Percentiles rank a stretch among this genome's conserved stretches.
Evolutionary conservation across 2,329 filamentous ascomycete species (phyloP).

Genomic region (Apiospora kogelbergensis): DNA sequence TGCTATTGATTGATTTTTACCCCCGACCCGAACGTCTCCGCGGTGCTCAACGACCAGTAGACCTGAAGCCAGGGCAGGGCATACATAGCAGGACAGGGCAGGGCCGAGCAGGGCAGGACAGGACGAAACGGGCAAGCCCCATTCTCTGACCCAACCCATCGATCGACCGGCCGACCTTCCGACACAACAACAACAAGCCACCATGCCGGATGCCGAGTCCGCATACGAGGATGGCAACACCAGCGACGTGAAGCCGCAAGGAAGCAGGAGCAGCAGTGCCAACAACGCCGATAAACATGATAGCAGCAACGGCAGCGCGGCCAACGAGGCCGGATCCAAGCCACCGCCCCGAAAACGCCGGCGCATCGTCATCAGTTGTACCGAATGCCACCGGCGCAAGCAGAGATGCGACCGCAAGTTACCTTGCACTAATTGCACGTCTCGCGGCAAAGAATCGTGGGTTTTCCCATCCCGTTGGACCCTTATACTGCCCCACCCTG

Average conservation of each 20-base stretch:
- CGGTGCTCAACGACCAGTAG: neutral
- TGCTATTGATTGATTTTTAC: neutral
- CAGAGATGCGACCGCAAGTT: constrained; percentile 63
- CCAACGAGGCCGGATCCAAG: constrained; percentile 19
- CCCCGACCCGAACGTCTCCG: neutral
- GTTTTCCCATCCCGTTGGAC: neutral
- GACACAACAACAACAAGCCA: neutral
- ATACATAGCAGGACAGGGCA: neutral
- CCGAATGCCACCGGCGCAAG: constrained; percentile 64
- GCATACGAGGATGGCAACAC: neutral
- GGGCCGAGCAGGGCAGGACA: neutral
- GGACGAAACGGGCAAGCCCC: neutral
- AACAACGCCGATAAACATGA: neutral
- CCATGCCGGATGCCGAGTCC: neutral
- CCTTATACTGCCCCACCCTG: neutral
- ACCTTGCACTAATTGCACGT: constrained; percentile 60
- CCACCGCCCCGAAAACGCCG: constrained; percentile 55
- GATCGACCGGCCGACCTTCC: neutral
- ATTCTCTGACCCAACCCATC: neutral
- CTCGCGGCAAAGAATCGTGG: constrained; percentile 51
- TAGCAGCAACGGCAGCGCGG: neutral
- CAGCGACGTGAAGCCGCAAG: constrained; percentile 5
- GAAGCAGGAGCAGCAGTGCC: constrained; percentile 3
- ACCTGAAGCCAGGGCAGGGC: neutral
- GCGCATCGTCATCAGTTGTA: constrained; percentile 62